Base-by-base conservation (phyloP, 345 rosid species). In the Eucalyptus shirleyi region DNA sequence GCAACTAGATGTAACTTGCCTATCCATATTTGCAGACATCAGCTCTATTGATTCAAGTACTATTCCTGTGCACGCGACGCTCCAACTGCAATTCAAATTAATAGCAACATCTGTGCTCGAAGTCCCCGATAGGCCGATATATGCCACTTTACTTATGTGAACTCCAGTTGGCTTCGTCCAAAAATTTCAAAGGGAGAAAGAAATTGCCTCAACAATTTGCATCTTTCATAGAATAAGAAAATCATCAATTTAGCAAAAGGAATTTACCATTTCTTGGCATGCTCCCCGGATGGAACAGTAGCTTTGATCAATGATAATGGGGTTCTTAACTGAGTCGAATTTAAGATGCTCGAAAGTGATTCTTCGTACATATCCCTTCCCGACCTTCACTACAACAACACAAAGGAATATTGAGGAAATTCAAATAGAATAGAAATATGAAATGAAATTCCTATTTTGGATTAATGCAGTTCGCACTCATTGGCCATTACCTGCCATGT, bases 231-330 rank as follows among this genome's bases (percentile, higher is more conserved):
- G 60, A 44, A 69, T 9, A 37, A 60, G 67, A 32, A 37, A 50
- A 86, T 37, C 50, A 11, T 17, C 30, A 3, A 14, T 30, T 49
- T 12, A 6, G 13, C 24, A 44, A 89, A 44, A 30, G 32, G 34
- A 49, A 44, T 23, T 49, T 88, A 88, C 94, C 94, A 40, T 86
- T 83, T 91, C 93, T 88, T 83, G 32, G 88, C 93, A 93, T 34
- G 93, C 91, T 6, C 92, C 92, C 34, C 89, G 50, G 45, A 65
- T 51, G 49, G 87, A 12, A 87, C 94, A 93, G 72, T 91, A 94
- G 81, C 90, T 91, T 49, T 93, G 94, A 44, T 92, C 94, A 15
- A 93, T 93, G 86, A 92, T 91, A 45, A 92, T 82, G 2, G 93
- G 94, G 89, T 93, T 92, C 56, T 87, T 69, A 60, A 90, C 95